phyloP scores from a whole-genome alignment of 345 rosid species.

The Melastoma malabathricum region DNA sequence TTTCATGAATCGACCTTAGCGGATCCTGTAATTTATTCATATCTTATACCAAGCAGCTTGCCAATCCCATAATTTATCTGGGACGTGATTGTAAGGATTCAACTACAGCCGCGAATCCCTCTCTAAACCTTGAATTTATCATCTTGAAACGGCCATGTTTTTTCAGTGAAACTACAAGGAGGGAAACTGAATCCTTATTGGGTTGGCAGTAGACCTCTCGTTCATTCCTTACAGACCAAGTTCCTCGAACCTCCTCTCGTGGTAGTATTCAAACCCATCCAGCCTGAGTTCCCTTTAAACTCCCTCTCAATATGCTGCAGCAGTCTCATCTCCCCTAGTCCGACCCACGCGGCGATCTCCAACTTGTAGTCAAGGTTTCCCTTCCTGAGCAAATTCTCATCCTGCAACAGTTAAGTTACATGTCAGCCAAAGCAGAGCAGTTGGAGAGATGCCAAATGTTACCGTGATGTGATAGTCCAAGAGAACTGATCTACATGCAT shows the following conservation, averaged over 20 bases:
- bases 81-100: too few species aligned
- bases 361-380: slow-evolving; percentile 8
- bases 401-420: slow-evolving; percentile 7
- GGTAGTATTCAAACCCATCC: slow-evolving; percentile 9
- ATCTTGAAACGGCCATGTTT: too few species aligned
- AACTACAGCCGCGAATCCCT: too few species aligned
- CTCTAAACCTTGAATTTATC: too few species aligned
- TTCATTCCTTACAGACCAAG: slow-evolving; percentile 10
- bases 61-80: too few species aligned
- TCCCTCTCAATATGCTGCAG: slow-evolving; percentile 6
- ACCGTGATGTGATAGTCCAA: slow-evolving; percentile 12
- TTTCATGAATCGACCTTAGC: too few species aligned
- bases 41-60: too few species aligned
- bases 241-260: slow-evolving; percentile 13
- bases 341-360: slow-evolving; percentile 10
- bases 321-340: slow-evolving; percentile 13
- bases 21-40: too few species aligned
- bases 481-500: slow-evolving; percentile 12
- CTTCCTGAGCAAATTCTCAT: slow-evolving; percentile 9
- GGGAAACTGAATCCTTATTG: slow-evolving; percentile 4
- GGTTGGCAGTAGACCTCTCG: slow-evolving; percentile 9
- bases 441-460: background rate
- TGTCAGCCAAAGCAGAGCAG: background rate
- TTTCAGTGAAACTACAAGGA: background rate
- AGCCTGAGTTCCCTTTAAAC: slow-evolving; percentile 6